phyloP scores from a whole-genome alignment of 768 basidiomycete genomes.

The Exidia glandulosa region DNA sequence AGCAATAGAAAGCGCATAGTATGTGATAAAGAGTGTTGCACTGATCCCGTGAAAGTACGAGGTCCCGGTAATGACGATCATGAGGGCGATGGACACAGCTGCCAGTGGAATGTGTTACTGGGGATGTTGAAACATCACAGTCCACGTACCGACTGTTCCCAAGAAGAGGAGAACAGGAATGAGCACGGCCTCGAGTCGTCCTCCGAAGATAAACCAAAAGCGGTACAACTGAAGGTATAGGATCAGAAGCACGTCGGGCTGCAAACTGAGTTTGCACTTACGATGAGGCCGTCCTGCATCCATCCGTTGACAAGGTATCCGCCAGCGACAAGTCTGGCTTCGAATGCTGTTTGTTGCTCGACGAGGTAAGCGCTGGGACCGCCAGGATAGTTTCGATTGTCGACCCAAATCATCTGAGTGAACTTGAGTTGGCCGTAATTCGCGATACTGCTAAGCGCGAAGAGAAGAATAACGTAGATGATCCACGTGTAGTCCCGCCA shows the following conservation, averaged over 20 bases:
- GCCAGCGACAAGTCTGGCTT: slow-evolving; percentile 26
- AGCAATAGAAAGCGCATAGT: slow-evolving; percentile 13
- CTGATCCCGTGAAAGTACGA: neutral
- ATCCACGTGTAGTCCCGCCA: neutral
- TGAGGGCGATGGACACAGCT: neutral
- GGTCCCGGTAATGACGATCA: neutral
- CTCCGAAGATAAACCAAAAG: slow-evolving; percentile 24
- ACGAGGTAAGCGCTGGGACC: slow-evolving; percentile 25
- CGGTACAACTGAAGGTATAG: slow-evolving; percentile 23
- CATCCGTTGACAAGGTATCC: slow-evolving; percentile 23
- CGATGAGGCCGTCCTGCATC: slow-evolving; percentile 4
- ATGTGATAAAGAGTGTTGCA: slow-evolving; percentile 5
- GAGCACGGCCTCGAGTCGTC: slow-evolving; percentile 6
- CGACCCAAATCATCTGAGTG: slow-evolving; percentile 22
- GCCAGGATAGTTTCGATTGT: slow-evolving; percentile 19
- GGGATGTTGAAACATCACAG: neutral
- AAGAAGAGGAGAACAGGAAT: slow-evolving; percentile 16
- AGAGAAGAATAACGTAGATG: neutral
- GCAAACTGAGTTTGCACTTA: neutral
- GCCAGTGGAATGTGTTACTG: neutral
- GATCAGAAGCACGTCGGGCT: neutral
- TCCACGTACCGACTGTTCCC: slow-evolving; percentile 13
- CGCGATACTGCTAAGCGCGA: neutral
- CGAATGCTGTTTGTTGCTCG: slow-evolving; percentile 14
- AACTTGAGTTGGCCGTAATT: neutral